phyloP scores from a whole-genome alignment of 768 basidiomycete species.

The Podaxis sp. region DNA sequence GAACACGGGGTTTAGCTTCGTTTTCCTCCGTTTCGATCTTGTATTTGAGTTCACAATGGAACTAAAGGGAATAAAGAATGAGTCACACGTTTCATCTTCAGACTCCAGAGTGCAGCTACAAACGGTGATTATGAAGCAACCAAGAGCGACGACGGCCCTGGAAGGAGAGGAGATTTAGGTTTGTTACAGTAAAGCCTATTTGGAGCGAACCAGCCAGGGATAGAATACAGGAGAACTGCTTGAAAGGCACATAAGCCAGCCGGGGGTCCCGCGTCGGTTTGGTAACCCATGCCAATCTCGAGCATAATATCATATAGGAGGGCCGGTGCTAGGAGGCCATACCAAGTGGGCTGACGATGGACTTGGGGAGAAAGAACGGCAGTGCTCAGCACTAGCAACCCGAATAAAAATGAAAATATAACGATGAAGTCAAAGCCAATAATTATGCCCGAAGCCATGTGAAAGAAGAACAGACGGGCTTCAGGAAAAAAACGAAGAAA shows the following conservation, averaged over 20 bases:
- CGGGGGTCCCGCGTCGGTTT: constrained; percentile 4
- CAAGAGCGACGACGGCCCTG: constrained; percentile 11
- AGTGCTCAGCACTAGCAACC: constrained; percentile 14
- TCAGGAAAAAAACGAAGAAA: background rate
- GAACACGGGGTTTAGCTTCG: background rate
- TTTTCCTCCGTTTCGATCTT: background rate
- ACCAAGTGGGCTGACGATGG: constrained; percentile 8
- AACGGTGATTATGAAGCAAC: constrained; percentile 8
- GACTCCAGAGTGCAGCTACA: background rate
- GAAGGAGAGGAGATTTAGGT: background rate
- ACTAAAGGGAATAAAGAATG: background rate
- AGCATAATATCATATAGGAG: constrained; percentile 6
- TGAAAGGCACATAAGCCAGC: constrained; percentile 4
- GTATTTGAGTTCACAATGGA: constrained; percentile 4
- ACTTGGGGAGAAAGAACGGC: background rate
- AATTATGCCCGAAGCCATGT: constrained; percentile 6
- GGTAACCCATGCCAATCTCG: constrained; percentile 9
- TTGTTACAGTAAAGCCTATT: background rate
- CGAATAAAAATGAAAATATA: constrained; percentile 11
- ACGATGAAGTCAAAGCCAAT: constrained; percentile 11
- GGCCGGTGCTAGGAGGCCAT: constrained; percentile 4
- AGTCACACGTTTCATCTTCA: background rate
- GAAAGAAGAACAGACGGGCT: background rate
- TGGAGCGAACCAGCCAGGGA: constrained; percentile 11
- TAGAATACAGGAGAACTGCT: constrained; percentile 11